Conservation (phyloP, 306 rosid genomes). For the Quercus aquifolioides region DNA sequence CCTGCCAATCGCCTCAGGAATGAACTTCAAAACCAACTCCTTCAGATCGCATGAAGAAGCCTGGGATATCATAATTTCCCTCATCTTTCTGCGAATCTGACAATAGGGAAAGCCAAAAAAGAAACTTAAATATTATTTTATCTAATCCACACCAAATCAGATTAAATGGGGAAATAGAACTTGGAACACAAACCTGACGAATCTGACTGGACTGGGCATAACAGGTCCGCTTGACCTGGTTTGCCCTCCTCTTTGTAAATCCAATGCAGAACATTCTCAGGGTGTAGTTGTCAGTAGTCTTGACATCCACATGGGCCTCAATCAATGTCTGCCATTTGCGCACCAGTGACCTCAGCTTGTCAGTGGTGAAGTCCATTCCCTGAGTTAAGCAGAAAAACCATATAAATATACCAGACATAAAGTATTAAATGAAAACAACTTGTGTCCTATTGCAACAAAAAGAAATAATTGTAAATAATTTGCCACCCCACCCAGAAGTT, state of each 20-base stretch:
- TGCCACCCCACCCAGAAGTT: conserved; percentile 37
- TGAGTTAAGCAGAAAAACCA: neutral
- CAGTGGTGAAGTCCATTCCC: conserved; percentile 92
- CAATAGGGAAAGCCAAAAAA: neutral
- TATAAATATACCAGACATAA: neutral
- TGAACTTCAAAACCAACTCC: conserved; percentile 82
- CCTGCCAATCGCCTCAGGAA: conserved; percentile 82
- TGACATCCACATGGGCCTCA: conserved; percentile 91
- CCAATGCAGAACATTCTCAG: conserved; percentile 94
- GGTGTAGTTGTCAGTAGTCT: conserved; percentile 77
- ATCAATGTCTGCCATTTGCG: conserved; percentile 87
- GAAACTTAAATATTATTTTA: neutral
- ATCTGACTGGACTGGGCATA: conserved; percentile 91
- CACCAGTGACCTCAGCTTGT: conserved; percentile 86
- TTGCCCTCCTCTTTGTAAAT: conserved; percentile 69
- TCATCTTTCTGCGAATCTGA: conserved; percentile 92
- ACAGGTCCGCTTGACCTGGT: conserved; percentile 91
- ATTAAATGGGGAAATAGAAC: neutral
- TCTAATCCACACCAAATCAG: neutral
- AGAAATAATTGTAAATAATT: neutral
- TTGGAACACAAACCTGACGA: conserved; percentile 50
- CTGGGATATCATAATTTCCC: conserved; percentile 75
- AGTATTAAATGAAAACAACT: neutral
- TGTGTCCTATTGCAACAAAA: neutral
- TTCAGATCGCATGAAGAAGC: conserved; percentile 83